Base-by-base conservation (phyloP, 164 flowering plant genomes). In the Vitis labrusca region DNA sequence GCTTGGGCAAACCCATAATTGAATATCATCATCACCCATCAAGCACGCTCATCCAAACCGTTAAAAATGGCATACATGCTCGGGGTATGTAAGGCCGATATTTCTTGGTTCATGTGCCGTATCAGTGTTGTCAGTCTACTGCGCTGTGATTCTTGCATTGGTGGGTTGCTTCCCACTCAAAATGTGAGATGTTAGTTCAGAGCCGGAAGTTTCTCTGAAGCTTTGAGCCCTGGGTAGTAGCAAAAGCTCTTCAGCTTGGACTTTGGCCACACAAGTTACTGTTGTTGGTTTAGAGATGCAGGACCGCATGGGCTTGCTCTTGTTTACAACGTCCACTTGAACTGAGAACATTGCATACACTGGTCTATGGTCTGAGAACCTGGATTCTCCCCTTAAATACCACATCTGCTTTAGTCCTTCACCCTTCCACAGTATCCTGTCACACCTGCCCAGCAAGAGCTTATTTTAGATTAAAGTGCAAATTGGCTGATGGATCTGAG, bases 311-410 rank as follows among this genome's bases (percentile, higher is more conserved):
- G 44, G 44, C 44, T 37, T 37, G 44, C 44, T 37, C 37, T 29
- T 47, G 59, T 15, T 58, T 9, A 19, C 61, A 14, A 53, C 68
- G 63, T 81, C 80, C 0, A 80, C 68, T 23, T 70, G 78, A n/a
- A 83, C 85, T 3, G 86, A 77, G 77, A 86, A 86, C 11, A 86
- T 74, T 14, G 90, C 74, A 69, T 66, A 72, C 15, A 86, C 90
- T 0, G 90, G 90, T 44, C 90, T 69, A 73, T 86, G 90, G 67
- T 86, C 90, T 1, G 90, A 86, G 77, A 86, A 85, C 58, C 63
- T 80, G 1, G 81, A 83, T 61, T 86, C 90, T 0, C 84, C 85
- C 61, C 90, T 78, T 12, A 37, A 63, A 50, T 86, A 86, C 65
- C 73, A 70, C 74, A 83, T 77, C 73, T 86, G 90, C 64, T 83